Evolutionary conservation across 805 yeast genomes (phyloP), one percentile per base, ranked within the genome.

Genomic region (Wickerhamiella dianesei): DNA sequence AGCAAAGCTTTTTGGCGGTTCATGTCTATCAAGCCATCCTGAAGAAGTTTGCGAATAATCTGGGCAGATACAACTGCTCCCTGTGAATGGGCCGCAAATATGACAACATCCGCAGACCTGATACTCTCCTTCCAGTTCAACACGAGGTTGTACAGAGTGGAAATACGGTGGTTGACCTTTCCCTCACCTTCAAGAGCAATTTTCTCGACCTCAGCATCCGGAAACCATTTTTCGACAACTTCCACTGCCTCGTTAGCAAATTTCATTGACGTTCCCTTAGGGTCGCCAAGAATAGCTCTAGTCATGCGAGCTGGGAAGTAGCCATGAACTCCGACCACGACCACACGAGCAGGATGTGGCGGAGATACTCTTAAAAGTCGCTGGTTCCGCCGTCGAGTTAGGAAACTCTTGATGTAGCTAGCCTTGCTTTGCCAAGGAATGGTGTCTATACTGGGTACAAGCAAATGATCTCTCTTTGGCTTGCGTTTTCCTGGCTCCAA

Each of bases 101-200:
- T 86, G n/a, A 89, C 76, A 52, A 82, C 81, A 62, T 89, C 97
- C 0, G 96, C 89, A 16, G 58, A 53, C 20, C 52, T 48, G 16
- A 82, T 64, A 32, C 71, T 72, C n/a, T 69, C 64, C 37, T 68
- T 61, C 85, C 89, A 83, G 59, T 78, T 79, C 53, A 71, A 68
- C 62, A 89, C 68, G 40, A 85, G 74, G 29, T 77, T 76, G 51
- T 78, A 82, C 55, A 89, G 85, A 56, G 77, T 83, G 37, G 79
- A 80, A 5, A 89, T 95, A 29, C 98, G 71, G 56, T 84, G 87
- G 53, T 83, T 75, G 4, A 92, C 80, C 58, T 80, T 83, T 1
- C 97, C 98, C 58, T 92, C 97, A 52, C 82, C 88, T 57, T 89
- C 97, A 36, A 89, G 69, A 0, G 97, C 96, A 48, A 89, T 84